Conservation (phyloP, 2,329 filamentous ascomycete genomes). For the Sarocladium brachiariae region DNA sequence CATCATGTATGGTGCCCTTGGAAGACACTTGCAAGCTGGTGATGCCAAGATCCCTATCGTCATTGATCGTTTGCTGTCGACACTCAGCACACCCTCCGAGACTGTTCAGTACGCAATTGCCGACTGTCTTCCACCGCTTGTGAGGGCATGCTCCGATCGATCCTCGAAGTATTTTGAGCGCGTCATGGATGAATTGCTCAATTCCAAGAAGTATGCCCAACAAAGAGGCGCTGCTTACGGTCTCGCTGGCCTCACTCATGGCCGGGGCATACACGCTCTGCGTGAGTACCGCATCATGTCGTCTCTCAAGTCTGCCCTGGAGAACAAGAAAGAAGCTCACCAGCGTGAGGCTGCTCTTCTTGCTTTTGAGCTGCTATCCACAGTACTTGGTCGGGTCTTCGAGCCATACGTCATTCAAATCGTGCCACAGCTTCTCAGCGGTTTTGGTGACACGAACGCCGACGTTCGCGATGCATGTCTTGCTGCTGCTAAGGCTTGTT, state of each 20-base stretch:
- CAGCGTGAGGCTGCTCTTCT: constrained; percentile 84
- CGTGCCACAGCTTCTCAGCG: constrained; percentile 79
- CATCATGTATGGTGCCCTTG: constrained; percentile 91
- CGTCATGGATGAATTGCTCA: constrained; percentile 74
- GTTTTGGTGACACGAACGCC: constrained; percentile 80
- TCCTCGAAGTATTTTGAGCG: constrained; percentile 73
- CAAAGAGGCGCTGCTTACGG: constrained; percentile 93
- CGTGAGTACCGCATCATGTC: constrained; percentile 82
- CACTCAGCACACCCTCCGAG: constrained; percentile 89
- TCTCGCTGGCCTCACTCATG: constrained; percentile 80
- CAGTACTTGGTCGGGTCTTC: constrained; percentile 79
- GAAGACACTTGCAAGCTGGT: constrained; percentile 76
- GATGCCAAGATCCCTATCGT: constrained; percentile 84
- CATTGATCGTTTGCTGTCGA: constrained; percentile 76
- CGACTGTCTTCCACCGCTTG: constrained; percentile 85
- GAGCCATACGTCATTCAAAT: constrained; percentile 97
- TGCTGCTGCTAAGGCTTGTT: constrained; percentile 89
- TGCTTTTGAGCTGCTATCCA: constrained; percentile 83
- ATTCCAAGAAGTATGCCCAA: constrained; percentile 84
- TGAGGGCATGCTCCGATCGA: constrained; percentile 72
- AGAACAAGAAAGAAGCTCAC: constrained; percentile 90
- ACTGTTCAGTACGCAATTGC: constrained; percentile 95
- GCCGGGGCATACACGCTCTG: constrained; percentile 76
- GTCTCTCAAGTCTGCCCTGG: constrained; percentile 71
- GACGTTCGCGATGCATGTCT: constrained; percentile 92